Evolutionary conservation across 2,329 filamentous ascomycete species (phyloP), one percentile per base, ranked within the genome.

Genomic region (Ophiostoma angusticollis): DNA sequence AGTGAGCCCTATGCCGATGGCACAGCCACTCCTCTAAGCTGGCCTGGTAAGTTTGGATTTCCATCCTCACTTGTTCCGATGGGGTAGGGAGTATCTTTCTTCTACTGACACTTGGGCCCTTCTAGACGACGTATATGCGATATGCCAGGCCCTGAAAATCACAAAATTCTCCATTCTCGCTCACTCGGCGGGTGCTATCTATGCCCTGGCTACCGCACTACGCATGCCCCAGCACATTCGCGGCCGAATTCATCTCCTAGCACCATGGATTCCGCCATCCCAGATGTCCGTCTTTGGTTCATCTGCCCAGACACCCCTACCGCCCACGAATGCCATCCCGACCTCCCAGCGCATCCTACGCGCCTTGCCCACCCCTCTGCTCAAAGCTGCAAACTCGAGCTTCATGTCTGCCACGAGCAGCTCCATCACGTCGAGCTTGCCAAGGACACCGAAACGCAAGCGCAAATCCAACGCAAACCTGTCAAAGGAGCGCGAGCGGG

Each of bases 121-220:
- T 11, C 23, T 22, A 73, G 70, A 74, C 53, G 91, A 98, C 58
- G 85, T 98, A 12, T 83, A 93, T 43, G 80, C 87, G 37, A 93
- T 98, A 42, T 98, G 91, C 57, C 84, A 94, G 53, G 69, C 82
- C 12, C 69, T 98, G 31, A 87, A 85, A 50, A 93, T 98, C 47
- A 91, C 80, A 9, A 93, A 94, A 49, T 98, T 98, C 55, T 96
- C 89, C 6, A 83, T 98, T 16, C 70, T 98, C 2, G 91, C 91
- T 2, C 91, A 98, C 58, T 96, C 89, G 1, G 91, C 91, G 1
- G 91, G 91, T 13, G 89, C 91, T n/a, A 93, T 98, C 37, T 98
- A 98, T 54, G 91, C 91, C 2, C 72, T 98, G 14, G 91, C 91
- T 0, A 96, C 91, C 0, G 91, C 91, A 0, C 67, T 98, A 31